Evolutionary conservation across 2,329 filamentous ascomycete species (phyloP), one percentile per base, ranked within the genome.

Genomic region (Alternaria angustiovoidea): DNA sequence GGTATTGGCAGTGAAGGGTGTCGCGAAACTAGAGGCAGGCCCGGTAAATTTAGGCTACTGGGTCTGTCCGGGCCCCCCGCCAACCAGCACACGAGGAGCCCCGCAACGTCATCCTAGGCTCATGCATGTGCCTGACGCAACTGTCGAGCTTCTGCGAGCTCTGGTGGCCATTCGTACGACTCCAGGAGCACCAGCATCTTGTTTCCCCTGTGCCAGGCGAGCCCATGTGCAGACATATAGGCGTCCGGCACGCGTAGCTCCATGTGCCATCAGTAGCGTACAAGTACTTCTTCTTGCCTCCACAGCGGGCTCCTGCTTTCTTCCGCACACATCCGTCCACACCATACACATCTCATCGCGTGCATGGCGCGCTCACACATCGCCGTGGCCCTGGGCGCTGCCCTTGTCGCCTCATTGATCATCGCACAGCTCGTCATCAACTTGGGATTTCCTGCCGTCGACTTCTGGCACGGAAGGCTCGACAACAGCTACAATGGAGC

Each of bases 301-400:
- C 39, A 42, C 20, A 24, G 46, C 57, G 61, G 63, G 51, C 18
- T 48, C 20, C 20, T 36, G n/a, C 6, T 44, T 52, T 49, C 47
- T 54, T 49, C 54, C 57, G 56, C 60, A 57, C 61, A 42, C 70
- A 53, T 73, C 67, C 62, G 60, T 38, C 66, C 52, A 61, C 51
- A 51, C 14, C 32, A 36, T 6, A 65, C 58, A 57, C 68, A 55
- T 16, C 36, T n/a, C 36, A 20, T 39, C 63, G 57, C 63, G 57
- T 55, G 55, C 61, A 81, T 81, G 79, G 78, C 78, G 67, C 78
- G 76, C 69, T 75, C 76, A 56, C 77, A 79, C 61, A 64, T 79
- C 48, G 69, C 72, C 30, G 68, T 79, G 63, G 78, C 79, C 64
- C 39, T 80, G 46, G 74, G 71, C 54, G 75, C 76, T 8, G 74